Percentiles rank a stretch among this genome's conserved stretches.
These are phyloP conservation scores for Pyrenochaeta sp. DNA, from an alignment of 2,329 filamentous ascomycete species.

Conservation along the genomic window DNA sequence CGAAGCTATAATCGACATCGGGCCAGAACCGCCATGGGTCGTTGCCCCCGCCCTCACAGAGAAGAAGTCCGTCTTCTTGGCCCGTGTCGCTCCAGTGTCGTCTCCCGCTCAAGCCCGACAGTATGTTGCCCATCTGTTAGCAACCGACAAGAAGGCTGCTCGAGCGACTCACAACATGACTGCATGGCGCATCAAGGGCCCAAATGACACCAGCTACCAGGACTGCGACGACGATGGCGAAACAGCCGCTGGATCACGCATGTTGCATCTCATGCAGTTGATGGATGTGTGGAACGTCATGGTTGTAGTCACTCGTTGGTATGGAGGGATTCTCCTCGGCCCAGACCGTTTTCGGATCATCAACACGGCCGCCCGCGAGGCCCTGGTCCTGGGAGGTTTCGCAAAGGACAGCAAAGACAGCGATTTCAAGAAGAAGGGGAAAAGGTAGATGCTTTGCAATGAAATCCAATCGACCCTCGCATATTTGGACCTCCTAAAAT, in stretches of 20 bases:
- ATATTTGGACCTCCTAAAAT: no score
- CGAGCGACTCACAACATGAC: conserved; percentile 93
- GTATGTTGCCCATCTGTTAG: conserved; percentile 77
- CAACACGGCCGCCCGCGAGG: conserved; percentile 84
- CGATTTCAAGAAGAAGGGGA: conserved; percentile 41
- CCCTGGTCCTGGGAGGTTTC: conserved; percentile 78
- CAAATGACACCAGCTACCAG: conserved; percentile 69
- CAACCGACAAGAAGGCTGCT: conserved; percentile 84
- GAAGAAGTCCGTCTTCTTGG: conserved; percentile 88
- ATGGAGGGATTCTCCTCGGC: conserved; percentile 87
- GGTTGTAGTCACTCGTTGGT: conserved; percentile 95
- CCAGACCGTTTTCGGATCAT: conserved; percentile 91
- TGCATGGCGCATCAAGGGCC: conserved; percentile 81
- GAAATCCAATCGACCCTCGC: no score
- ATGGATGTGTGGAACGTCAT: conserved; percentile 95
- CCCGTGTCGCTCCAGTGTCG: conserved; percentile 73
- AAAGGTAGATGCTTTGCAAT: conserved; percentile 37
- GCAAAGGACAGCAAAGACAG: conserved; percentile 60
- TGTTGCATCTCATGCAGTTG: conserved; percentile 90
- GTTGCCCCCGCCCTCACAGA: conserved; percentile 77
- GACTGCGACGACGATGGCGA: conserved; percentile 98
- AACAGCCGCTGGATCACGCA: conserved; percentile 82
- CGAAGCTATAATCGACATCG: conserved; percentile 29
- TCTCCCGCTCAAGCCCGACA: conserved; percentile 74
- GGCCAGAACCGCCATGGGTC: conserved; percentile 69